Evolutionary conservation across 2,329 filamentous ascomycete species (phyloP), one percentile per base, ranked within the genome.

Genomic region (Xylaria sp.): DNA sequence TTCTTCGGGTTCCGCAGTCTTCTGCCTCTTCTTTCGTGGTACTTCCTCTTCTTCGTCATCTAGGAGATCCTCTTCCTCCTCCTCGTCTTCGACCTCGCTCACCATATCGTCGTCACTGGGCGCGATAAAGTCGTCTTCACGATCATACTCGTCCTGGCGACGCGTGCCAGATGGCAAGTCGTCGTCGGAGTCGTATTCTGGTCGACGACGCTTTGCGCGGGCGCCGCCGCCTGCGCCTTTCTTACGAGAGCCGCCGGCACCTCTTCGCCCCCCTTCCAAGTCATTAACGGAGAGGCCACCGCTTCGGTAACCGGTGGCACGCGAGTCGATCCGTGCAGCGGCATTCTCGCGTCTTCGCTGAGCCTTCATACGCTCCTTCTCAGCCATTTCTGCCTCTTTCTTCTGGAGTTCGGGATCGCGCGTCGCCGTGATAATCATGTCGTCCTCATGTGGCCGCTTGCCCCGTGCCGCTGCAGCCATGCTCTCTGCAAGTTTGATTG

Each of bases 121-220:
- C 3, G 91, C 92, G 64, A 95, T 86, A 77, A 95, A 95, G 65
- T 91, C 92, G 75, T 95, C 92, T 39, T 91, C 91, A 76, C 91
- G 86, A 70, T 94, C 92, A 76, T 95, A 95, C 73, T 93, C 91
- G 71, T 94, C 91, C 67, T 90, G 86, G 60, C 87, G 86, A 36
- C 85, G 85, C 53, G 83, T 83, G 36, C 88, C 87, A 43, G 86
- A 85, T 18, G 88, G 87, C 41, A 90, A 83, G 67, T 92, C 91
- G 72, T 93, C 91, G 73, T 94, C 92, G 9, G 93, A 93, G 74
- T 94, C 91, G 68, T 93, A 92, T 72, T 92, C 91, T 67, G 85
- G 83, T 45, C 85, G 83, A 36, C 84, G 83, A 74, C 84, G 83
- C 80, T 87, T 88, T 53, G 82, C 79, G 70, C 86, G 86, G 34